These are phyloP conservation scores for Fusarium pseudocircinatum DNA, from an alignment of 2,329 filamentous ascomycete genomes.

Conservation along the genomic window DNA sequence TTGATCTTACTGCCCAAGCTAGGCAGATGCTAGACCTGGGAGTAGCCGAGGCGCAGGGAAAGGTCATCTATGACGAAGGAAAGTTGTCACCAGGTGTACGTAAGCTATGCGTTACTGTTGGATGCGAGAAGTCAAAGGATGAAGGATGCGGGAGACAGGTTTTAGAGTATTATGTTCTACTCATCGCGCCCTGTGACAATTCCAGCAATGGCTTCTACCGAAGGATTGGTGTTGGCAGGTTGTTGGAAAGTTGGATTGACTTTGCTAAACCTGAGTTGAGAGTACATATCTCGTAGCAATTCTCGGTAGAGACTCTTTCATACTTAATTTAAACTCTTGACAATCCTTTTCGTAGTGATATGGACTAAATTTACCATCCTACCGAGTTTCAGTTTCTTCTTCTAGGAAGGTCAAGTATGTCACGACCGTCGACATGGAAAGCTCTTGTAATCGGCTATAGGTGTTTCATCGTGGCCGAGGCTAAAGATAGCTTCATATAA, in stretches of 20 bases:
- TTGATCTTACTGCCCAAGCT: neutral
- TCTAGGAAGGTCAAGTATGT: too few relatives aligned
- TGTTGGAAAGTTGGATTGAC: constrained; percentile 7
- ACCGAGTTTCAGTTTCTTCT: too few relatives aligned
- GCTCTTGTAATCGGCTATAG: too few relatives aligned
- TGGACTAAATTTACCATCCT: too few relatives aligned
- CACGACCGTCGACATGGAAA: too few relatives aligned
- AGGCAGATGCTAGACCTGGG: neutral
- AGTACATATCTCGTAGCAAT: neutral
- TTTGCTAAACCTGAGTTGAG: neutral
- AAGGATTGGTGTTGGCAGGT: constrained; percentile 11
- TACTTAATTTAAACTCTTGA: too few relatives aligned
- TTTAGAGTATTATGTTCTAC: neutral
- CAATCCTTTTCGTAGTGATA: too few relatives aligned
- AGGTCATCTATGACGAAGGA: constrained; percentile 7
- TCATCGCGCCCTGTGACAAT: neutral
- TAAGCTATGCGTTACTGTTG: constrained; percentile 12
- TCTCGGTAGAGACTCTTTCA: too few relatives aligned
- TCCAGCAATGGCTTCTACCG: neutral
- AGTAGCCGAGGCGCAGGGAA: neutral
- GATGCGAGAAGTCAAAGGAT: neutral
- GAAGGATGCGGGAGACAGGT: neutral
- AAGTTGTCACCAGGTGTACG: neutral
- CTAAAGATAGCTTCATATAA: too few relatives aligned
- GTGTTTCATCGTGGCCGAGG: too few relatives aligned